Base-by-base conservation (phyloP, 2,329 filamentous ascomycete species). In the Thielaviopsis ethacetica region DNA sequence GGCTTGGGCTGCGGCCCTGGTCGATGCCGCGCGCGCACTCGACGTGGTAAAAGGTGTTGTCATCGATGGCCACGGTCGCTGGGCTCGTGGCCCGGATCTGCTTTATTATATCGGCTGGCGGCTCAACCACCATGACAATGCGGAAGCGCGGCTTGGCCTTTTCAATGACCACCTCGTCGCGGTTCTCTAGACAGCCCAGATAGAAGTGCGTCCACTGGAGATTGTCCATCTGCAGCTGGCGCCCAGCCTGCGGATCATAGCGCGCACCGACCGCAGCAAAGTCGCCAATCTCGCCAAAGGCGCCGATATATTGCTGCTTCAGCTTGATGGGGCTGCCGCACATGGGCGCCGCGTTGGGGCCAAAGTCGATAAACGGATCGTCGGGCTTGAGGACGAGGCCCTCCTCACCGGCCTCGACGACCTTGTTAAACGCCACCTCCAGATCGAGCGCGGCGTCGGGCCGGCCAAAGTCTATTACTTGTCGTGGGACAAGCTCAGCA, bases 331-430 rank as follows among this genome's bases (percentile, higher is more conserved):
- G 85, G 59, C 72, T 75, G 15, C 73, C 73, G 22, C 34, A 10
- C 34, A 41, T 41, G 4, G 34, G 26, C 22, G n/a, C 26, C 21
- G 22, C 51, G 27, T 9, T 3, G 24, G 30, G 34, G 2, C 69
- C 66, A 61, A 72, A 73, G 59, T 80, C 73, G 62, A 95, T 87
- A 66, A 95, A 95, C 0, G 89, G 82, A 24, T 86, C 81, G 61
- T 89, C 83, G 0, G 85, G 82, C 69, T 95, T 95, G 55, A 95
- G 68, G 0, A 95, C 83, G 17, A 93, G 75, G 0, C 91, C 91
- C 71, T 96, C 91, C 66, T 82, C 83, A 30, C 81, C 76, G 34
- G 77, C 71, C 15, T 78, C 72, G 59, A 93, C 85, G 27, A 80
- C 82, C 54, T 75, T 75, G 1, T 84, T 82, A 67, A 95, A 91